Evolutionary conservation across 768 basidiomycete species (phyloP), one percentile per base, ranked within the genome.

Genomic region (Hydnomerulius pinastri): DNA sequence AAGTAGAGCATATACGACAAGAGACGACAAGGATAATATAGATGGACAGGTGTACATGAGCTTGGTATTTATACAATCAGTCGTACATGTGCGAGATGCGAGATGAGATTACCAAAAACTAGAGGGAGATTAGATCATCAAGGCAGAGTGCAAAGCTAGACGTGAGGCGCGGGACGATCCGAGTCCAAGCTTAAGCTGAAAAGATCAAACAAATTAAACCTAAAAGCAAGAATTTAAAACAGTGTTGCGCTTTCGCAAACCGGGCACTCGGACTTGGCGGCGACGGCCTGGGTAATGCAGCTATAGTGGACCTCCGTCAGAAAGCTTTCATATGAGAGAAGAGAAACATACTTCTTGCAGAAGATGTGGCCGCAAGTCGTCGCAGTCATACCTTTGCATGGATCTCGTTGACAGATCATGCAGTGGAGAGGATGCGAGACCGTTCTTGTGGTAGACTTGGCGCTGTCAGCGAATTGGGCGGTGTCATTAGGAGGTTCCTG

Each of bases 341-440:
- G 17, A 4, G 35, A 57, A 42, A 64, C 77, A 20, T 49, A 82
- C 83, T 71, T 50, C 47, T 79, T 73, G 56, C 83, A 85, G 54
- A 85, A 85, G 15, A 85, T 57, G 53, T 85, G 83, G 3, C 83
- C 83, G 56, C 83, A 85, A 64, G 80, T 77, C 4, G 79, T 83
- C 18, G 77, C 82, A 2, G 79, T 83, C 38, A 77, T 73, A 50
- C 81, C 74, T 29, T 75, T 71, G 45, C 79, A 80, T 1, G 75
- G 72, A 45, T 82, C 74, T 21, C 67, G 60, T 5, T 70, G 65
- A 55, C 82, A 84, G 1, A 73, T 63, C 23, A 83, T 74, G 48
- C 80, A 84, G 40, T 82, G 76, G 42, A 81, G 58, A 4, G 61
- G 58, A 35, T 59, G 50, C 24, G 39, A 33, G 52, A 17, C 28